Evolutionary conservation across 2,329 filamentous ascomycete genomes (phyloP).

Genomic region (Huntiella savannae): DNA sequence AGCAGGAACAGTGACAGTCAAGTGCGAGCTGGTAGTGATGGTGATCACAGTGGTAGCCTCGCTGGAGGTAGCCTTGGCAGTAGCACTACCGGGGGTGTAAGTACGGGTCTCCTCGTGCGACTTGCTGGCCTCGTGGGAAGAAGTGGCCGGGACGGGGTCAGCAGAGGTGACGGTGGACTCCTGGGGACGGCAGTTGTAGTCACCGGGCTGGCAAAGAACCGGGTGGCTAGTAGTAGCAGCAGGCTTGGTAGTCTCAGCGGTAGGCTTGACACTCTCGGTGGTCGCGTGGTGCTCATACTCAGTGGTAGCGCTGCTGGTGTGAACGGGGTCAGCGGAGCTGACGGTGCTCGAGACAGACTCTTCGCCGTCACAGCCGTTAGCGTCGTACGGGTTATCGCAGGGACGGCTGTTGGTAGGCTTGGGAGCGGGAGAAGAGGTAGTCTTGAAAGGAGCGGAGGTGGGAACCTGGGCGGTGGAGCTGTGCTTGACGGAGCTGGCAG

Average conservation of each 20-base stretch:
- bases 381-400: slow-evolving; percentile 9
- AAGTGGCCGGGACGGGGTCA: not conserved
- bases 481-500: not conserved
- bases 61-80: not conserved
- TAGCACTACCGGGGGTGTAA: no score
- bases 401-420: not conserved
- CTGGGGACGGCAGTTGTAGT: slow-evolving; percentile 6
- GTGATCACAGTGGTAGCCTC: slow-evolving; percentile 8
- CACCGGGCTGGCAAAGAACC: not conserved
- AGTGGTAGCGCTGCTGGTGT: not conserved
- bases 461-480: not conserved
- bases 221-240: not conserved
- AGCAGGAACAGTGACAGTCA: slow-evolving; percentile 7
- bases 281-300: not conserved
- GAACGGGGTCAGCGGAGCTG: not conserved
- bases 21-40: slow-evolving; percentile 6
- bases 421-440: not conserved
- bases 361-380: slow-evolving; percentile 4
- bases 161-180: slow-evolving; percentile 7
- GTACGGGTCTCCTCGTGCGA: no score
- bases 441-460: not conserved
- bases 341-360: not conserved
- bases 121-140: not conserved
- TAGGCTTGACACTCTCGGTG: not conserved
- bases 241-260: not conserved